phyloP scores from a whole-genome alignment of 345 rosid genomes.

The Cardamine occulta region DNA sequence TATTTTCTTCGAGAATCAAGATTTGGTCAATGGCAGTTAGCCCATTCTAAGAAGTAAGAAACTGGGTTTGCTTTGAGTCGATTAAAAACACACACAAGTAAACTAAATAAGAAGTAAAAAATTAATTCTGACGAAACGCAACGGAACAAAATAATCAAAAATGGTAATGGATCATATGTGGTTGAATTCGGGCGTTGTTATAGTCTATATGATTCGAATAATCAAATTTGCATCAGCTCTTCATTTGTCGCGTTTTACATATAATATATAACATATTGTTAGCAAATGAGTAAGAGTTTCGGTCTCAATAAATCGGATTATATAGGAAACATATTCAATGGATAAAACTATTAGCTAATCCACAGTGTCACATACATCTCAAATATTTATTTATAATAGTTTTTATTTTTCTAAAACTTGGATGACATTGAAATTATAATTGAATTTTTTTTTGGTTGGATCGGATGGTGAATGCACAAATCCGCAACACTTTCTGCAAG shows the following conservation, averaged over 20 bases:
- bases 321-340: neutral
- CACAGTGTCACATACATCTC: neutral
- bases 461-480: neutral
- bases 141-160: neutral
- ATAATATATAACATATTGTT: neutral
- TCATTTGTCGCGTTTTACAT: neutral
- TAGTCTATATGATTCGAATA: neutral
- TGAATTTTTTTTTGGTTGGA: neutral
- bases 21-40: slow-evolving; percentile 48
- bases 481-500: no score
- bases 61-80: slow-evolving; percentile 18
- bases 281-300: neutral
- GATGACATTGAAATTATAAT: neutral
- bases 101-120: neutral
- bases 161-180: slow-evolving; percentile 21
- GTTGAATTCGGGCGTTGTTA: neutral
- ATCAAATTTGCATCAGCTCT: neutral
- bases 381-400: neutral
- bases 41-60: slow-evolving; percentile 39
- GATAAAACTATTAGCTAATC: slow-evolving; percentile 3
- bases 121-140: neutral
- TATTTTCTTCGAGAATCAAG: slow-evolving; percentile 20
- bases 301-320: neutral
- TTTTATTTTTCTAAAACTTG: neutral
- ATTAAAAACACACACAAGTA: neutral